Evolutionary conservation across 169 alveolate species (phyloP), one percentile per base, ranked within the genome.

Genomic region (Plasmodium sp.): DNA sequence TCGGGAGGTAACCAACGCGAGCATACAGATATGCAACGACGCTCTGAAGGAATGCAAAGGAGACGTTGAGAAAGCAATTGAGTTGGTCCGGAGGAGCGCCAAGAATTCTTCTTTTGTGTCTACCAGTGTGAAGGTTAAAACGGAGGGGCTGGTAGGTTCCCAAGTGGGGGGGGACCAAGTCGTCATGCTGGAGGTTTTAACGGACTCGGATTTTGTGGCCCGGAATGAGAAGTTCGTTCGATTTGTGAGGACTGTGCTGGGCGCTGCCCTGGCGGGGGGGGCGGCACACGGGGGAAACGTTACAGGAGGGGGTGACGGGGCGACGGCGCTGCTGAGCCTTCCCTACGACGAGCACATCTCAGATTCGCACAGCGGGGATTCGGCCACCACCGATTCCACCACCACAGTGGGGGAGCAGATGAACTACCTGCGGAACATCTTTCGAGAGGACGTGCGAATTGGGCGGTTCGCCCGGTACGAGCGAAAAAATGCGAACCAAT

Each of bases 191-290:
- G 94, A 88, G 22, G 71, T 88, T 14, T 88, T 88, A 80, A 62
- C 90, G 14, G 94, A 88, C 54, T 88, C 94, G 1, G 94, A 88
- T 62, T 88, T 88, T 74, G 94, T 88, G 14, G 43, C 94, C 5
- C 12, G 48, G 12, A 88, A 88, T 80, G 58, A 80, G n/a, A 88
- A 80, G 48, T 88, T 73, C 58, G 48, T 88, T 18, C 48, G 51
- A 2, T 88, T 88, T 33, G 84, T 88, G 16, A 39, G 83, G 3
- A 80, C 51, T 41, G 18, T 86, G 18, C 43, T 79, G 18, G 22
- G 71, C 5, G 51, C 45, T 75, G 33, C 81, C 7, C 67, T 86
- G 48, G 27, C 18, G 14, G 36, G 18, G 54, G 16, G 56, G 2
- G 34, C 93, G 16, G n/a, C 58, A 5, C 1, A 12, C 10, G 18